Conservation (phyloP, 163 green algal genomes). For the Scenedesmus sp. region DNA sequence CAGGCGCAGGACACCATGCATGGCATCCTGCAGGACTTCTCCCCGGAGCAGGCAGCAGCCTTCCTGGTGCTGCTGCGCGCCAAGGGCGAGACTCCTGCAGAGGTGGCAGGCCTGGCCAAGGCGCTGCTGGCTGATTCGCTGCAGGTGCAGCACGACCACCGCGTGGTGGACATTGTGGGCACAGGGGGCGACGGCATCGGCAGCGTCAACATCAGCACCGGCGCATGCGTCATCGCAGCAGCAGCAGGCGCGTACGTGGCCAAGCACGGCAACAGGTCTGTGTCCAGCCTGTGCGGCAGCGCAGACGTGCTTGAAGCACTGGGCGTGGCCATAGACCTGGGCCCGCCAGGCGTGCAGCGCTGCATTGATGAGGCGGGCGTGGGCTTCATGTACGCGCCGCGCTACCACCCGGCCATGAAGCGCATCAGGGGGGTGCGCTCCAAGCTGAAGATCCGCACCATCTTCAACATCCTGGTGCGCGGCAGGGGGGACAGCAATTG, state of each 20-base stretch:
- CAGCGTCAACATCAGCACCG: constrained; percentile 99
- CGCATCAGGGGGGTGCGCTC: constrained; percentile 87
- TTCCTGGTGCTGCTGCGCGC: constrained; percentile 97
- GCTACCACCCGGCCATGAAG: constrained; percentile 97
- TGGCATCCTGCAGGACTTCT: constrained; percentile 81
- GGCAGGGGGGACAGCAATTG: background rate
- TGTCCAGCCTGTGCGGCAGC: constrained; percentile 94
- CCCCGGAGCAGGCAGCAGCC: constrained; percentile 88
- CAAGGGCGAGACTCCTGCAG: constrained; percentile 96
- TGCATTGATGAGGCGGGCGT: constrained; percentile 92
- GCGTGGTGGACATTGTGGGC: constrained; percentile 98
- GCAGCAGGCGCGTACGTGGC: constrained; percentile 96
- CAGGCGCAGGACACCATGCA: constrained; percentile 75
- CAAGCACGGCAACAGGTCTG: constrained; percentile 97
- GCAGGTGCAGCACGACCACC: background rate
- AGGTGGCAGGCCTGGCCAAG: constrained; percentile 93
- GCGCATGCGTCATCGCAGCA: constrained; percentile 94
- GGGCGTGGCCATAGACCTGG: constrained; percentile 93
- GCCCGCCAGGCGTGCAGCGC: constrained; percentile 78
- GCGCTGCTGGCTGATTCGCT: constrained; percentile 83
- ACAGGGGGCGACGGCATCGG: constrained; percentile 98
- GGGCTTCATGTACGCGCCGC: constrained; percentile 98
- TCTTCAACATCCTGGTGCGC: constrained; percentile 93
- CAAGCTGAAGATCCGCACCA: constrained; percentile 92
- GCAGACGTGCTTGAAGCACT: constrained; percentile 96